These are phyloP conservation scores for Escallonia herrerae DNA, from an alignment of 129 eudicot genomes.

Conservation along the genomic window DNA sequence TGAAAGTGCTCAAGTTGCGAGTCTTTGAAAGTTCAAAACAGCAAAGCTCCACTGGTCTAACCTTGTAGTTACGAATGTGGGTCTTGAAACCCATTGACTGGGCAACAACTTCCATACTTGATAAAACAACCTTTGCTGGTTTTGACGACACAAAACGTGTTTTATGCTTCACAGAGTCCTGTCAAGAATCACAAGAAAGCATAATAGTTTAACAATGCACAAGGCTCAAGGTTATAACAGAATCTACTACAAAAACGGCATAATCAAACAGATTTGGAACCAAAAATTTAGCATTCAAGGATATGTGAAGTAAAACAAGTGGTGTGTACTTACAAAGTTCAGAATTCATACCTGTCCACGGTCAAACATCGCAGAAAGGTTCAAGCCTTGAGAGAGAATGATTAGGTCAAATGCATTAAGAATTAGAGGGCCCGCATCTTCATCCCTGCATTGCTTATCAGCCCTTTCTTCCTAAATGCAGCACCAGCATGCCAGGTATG, in stretches of 20 bases:
- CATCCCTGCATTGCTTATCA: constrained; percentile 43
- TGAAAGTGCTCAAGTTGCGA: not conserved
- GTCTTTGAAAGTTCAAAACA: constrained; percentile 6
- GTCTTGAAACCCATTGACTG: constrained; percentile 98
- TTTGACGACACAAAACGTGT: constrained; percentile 87
- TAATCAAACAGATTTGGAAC: not conserved
- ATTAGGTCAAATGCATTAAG: constrained; percentile 96
- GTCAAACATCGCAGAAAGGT: constrained; percentile 79
- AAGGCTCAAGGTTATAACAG: not conserved
- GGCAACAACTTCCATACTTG: constrained; percentile 96
- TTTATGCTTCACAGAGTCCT: constrained; percentile 74
- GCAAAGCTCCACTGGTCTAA: constrained; percentile 6
- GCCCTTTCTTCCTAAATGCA: constrained; percentile 52
- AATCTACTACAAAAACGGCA: not conserved
- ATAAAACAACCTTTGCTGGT: constrained; percentile 84
- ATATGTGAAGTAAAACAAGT: too few relatives aligned
- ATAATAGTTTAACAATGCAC: not conserved
- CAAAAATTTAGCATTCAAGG: not conserved
- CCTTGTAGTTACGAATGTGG: constrained; percentile 90
- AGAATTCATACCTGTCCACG: constrained; percentile 60
- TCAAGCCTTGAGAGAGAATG: constrained; percentile 86
- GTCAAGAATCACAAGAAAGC: constrained; percentile 13
- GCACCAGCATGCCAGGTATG: constrained; percentile 12
- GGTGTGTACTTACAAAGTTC: too few relatives aligned
- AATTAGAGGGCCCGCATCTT: constrained; percentile 65